Percentiles rank a stretch among this genome's conserved stretches.
Evolutionary conservation across 2,329 filamentous ascomycete genomes (phyloP).

Genomic region (Anisogramma anomala): DNA sequence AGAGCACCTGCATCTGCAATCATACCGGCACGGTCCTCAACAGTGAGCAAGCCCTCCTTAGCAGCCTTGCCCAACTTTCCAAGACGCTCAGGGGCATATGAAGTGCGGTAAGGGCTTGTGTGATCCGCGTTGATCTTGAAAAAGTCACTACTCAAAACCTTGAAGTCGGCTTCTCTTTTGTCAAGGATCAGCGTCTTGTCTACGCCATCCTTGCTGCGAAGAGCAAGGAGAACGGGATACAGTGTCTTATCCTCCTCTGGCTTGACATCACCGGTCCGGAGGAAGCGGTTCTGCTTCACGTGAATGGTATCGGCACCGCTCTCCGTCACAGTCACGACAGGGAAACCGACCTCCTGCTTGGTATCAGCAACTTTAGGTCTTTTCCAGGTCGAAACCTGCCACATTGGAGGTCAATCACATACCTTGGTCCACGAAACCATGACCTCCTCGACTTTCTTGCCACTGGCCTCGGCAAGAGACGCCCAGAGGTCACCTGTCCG

Average conservation of each 20-base stretch:
- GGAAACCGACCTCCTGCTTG: slow-evolving; percentile 66
- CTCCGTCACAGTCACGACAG: slow-evolving; percentile 78
- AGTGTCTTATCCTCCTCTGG: slow-evolving; percentile 82
- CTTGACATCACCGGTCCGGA: slow-evolving; percentile 84
- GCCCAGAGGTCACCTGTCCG: slow-evolving; percentile 85
- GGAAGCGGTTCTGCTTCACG: slow-evolving; percentile 89
- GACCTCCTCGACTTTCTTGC: slow-evolving; percentile 78
- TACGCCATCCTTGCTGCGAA: slow-evolving; percentile 74
- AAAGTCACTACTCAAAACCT: slow-evolving; percentile 70
- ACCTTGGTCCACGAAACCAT: slow-evolving; percentile 91
- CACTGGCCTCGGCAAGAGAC: slow-evolving; percentile 75
- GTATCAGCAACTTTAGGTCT: background rate
- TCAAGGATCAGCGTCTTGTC: slow-evolving; percentile 61
- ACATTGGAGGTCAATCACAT: background rate
- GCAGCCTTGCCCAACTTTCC: slow-evolving; percentile 80
- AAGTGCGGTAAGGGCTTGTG: slow-evolving; percentile 82
- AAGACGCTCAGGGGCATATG: slow-evolving; percentile 72
- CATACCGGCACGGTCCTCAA: slow-evolving; percentile 91
- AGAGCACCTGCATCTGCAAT: slow-evolving; percentile 85
- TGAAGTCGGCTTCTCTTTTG: slow-evolving; percentile 64
- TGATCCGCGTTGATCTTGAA: slow-evolving; percentile 97
- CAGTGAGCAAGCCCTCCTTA: slow-evolving; percentile 65
- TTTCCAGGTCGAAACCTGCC: background rate
- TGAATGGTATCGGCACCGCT: slow-evolving; percentile 60
- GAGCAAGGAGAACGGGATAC: slow-evolving; percentile 79